A percentile compares a stretch with the other conserved stretches of the same genome.
Conservation (phyloP, 257 asterid species). For the Plantago ovata region DNA sequence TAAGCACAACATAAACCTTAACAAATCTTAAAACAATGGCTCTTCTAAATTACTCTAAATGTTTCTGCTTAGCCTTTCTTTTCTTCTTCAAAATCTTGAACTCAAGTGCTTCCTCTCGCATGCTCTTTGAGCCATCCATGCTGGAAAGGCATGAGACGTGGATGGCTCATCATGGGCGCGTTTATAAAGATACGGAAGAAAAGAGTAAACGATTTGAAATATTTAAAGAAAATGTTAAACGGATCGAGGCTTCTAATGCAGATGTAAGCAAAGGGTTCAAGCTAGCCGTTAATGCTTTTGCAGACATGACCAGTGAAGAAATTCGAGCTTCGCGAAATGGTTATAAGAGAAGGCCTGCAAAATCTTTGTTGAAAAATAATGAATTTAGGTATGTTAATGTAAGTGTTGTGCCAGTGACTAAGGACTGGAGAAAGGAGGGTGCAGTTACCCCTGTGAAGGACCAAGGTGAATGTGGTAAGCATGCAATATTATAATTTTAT, state of each 20-base stretch:
- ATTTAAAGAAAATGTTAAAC: constrained; percentile 33
- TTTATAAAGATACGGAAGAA: constrained; percentile 22
- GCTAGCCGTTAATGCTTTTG: constrained; percentile 30
- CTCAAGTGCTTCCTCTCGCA: constrained; percentile 22
- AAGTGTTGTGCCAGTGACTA: constrained; percentile 16
- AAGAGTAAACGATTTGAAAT: constrained; percentile 29
- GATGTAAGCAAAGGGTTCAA: constrained; percentile 22
- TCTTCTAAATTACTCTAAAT: neutral
- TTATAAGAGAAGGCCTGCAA: constrained; percentile 19
- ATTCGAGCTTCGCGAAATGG: constrained; percentile 28
- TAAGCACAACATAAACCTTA: neutral
- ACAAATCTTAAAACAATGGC: constrained; percentile 15
- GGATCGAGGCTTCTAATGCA: constrained; percentile 36
- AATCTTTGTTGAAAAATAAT: neutral
- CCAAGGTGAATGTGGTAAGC: constrained; percentile 44
- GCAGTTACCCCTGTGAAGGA: constrained; percentile 44
- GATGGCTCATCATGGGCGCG: constrained; percentile 31
- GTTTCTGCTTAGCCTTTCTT: constrained; percentile 13
- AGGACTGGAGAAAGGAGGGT: constrained; percentile 43
- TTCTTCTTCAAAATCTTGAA: constrained; percentile 16
- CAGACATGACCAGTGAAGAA: constrained; percentile 37
- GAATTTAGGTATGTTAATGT: constrained; percentile 31
- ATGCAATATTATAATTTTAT: neutral
- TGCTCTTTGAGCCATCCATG: constrained; percentile 24
- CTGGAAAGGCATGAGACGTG: constrained; percentile 31